phyloP scores from a whole-genome alignment of 257 asterid species.

The Leptodermis oblonga region DNA sequence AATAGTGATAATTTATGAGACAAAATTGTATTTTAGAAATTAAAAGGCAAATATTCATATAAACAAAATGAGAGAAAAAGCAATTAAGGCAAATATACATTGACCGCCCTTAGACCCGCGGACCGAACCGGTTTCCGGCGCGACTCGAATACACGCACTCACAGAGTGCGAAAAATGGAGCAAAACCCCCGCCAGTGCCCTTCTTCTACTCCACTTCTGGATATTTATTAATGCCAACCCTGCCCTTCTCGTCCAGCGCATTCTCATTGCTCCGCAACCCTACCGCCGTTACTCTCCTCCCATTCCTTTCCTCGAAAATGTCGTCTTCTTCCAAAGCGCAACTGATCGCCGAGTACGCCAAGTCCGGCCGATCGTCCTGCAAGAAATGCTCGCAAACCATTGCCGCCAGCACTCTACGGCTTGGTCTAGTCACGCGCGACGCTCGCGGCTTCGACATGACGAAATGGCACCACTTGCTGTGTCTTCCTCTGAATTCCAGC shows the following conservation, averaged over 20 bases:
- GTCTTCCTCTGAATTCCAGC: slow-evolving; percentile 48
- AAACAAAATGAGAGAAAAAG: too few relatives aligned
- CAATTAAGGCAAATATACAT: too few relatives aligned
- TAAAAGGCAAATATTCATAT: too few relatives aligned
- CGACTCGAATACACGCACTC: slow-evolving; percentile 6
- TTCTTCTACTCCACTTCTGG: neutral
- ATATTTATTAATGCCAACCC: neutral
- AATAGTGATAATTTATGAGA: too few relatives aligned
- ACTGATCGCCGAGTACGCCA: slow-evolving; percentile 75
- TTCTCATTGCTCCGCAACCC: slow-evolving; percentile 3
- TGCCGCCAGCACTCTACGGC: slow-evolving; percentile 49
- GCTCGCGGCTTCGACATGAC: slow-evolving; percentile 80
- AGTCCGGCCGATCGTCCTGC: slow-evolving; percentile 83
- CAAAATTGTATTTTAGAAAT: too few relatives aligned
- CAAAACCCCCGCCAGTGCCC: neutral
- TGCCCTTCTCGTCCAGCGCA: neutral
- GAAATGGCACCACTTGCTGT: slow-evolving; percentile 85
- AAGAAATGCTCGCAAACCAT: slow-evolving; percentile 76
- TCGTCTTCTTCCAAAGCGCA: slow-evolving; percentile 26
- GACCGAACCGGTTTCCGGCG: too few relatives aligned
- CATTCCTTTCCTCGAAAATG: slow-evolving; percentile 22
- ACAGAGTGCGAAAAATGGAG: neutral
- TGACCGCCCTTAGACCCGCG: too few relatives aligned
- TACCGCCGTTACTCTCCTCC: neutral
- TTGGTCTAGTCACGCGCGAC: slow-evolving; percentile 69